A percentile compares a stretch with the other conserved stretches of the same genome.
Evolutionary conservation across 2,329 filamentous ascomycete genomes (phyloP).

Genomic region (Bertia moriformis): DNA sequence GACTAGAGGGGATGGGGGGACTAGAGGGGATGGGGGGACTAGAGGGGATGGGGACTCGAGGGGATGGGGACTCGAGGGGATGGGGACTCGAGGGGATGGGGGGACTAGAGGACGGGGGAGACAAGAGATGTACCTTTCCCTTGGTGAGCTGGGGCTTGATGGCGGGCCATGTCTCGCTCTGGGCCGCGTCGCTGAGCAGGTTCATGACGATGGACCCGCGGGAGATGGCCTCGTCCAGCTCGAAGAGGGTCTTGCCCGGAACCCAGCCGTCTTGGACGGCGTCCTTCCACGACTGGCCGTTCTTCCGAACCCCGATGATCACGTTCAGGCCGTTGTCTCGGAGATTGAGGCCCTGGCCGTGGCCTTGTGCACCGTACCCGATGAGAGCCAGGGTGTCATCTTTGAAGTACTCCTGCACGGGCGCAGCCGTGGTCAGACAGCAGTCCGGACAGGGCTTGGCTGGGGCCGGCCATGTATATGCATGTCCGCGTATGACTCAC

Average conservation of each 20-base stretch:
- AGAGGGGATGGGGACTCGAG: too few relatives aligned
- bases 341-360: slow-evolving; percentile 67
- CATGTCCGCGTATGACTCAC: slow-evolving; percentile 35
- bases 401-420: slow-evolving; percentile 61
- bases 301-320: slow-evolving; percentile 65
- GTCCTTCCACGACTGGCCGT: slow-evolving; percentile 65
- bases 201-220: slow-evolving; percentile 68
- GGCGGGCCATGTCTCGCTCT: slow-evolving; percentile 63
- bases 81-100: too few relatives aligned
- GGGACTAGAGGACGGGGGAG: slow-evolving; percentile 2
- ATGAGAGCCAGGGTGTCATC: slow-evolving; percentile 67
- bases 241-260: slow-evolving; percentile 64
- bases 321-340: slow-evolving; percentile 69
- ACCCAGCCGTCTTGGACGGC: slow-evolving; percentile 65
- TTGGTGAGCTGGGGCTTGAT: slow-evolving; percentile 67
- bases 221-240: slow-evolving; percentile 59
- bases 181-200: slow-evolving; percentile 62
- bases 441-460: slow-evolving; percentile 6
- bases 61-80: too few relatives aligned
- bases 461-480: background rate
- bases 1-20: too few relatives aligned
- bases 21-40: too few relatives aligned
- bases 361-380: slow-evolving; percentile 61
- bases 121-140: slow-evolving; percentile 58
- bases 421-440: background rate